Evolutionary conservation across 331 rosid species (phyloP).

Genomic region (Pyracantha coccinea): DNA sequence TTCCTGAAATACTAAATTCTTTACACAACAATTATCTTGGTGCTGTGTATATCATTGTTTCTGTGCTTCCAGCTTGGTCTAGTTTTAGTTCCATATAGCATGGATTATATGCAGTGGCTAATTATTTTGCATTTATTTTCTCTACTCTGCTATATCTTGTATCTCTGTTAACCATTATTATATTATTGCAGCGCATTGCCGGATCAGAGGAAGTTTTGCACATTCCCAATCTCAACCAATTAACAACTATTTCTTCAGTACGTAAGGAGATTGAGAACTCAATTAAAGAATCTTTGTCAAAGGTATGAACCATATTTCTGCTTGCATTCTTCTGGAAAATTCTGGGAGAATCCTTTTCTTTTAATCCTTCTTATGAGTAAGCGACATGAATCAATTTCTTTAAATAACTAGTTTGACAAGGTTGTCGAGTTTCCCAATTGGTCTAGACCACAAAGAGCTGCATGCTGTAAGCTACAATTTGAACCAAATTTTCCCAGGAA

Average conservation of each 20-base stretch:
- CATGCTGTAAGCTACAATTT: not conserved
- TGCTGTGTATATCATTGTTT: not conserved
- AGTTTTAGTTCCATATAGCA: conserved; percentile 1
- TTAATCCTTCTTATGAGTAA: not conserved
- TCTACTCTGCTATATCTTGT: not conserved
- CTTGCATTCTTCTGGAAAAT: not conserved
- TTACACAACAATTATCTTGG: not conserved
- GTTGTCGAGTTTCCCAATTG: not conserved
- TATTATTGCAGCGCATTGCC: conserved; percentile 62
- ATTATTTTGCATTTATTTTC: not conserved
- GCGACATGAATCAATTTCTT: not conserved
- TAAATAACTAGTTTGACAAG: not conserved
- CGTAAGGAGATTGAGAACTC: conserved; percentile 48
- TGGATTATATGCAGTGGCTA: not conserved
- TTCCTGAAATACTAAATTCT: not conserved
- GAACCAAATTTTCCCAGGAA: not conserved
- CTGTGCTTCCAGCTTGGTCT: not conserved
- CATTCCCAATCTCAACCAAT: conserved; percentile 32
- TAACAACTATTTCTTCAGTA: conserved; percentile 28
- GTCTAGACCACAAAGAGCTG: not conserved
- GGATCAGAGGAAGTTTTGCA: conserved; percentile 62
- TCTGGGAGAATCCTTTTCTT: not conserved
- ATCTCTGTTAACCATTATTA: conserved; percentile 10
- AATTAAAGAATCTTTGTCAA: conserved; percentile 43
- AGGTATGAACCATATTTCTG: conserved; percentile 21